Conservation (phyloP, 495 filamentous ascomycete genomes). For the Podospora pseudopauciseta region DNA sequence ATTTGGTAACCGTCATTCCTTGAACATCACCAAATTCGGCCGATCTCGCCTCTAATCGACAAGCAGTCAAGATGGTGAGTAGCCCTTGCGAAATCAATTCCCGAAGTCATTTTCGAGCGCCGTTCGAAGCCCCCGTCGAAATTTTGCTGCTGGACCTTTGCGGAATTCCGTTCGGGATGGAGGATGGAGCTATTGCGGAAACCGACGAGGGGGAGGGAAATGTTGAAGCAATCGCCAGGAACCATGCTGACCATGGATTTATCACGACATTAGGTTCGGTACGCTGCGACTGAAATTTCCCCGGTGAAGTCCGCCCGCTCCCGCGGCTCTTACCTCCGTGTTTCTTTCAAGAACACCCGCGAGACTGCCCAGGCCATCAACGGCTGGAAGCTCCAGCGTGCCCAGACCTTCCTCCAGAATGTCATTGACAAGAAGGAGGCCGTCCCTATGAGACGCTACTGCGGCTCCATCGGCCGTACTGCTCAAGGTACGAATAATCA, state of each 20-base stretch:
- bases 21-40: constrained; percentile 30
- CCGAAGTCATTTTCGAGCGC: constrained; percentile 9
- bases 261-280: constrained; percentile 72
- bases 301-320: constrained; percentile 91
- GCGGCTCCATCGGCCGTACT: constrained; percentile 86
- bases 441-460: constrained; percentile 94
- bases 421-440: constrained; percentile 92
- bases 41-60: constrained; percentile 36
- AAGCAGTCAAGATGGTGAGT: constrained; percentile 42
- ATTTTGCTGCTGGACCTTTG: not conserved
- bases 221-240: constrained; percentile 1
- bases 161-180: constrained; percentile 7
- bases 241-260: constrained; percentile 38
- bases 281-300: constrained; percentile 87
- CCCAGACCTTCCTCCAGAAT: constrained; percentile 92
- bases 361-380: constrained; percentile 99
- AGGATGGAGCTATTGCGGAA: constrained; percentile 5
- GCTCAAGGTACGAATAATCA: constrained; percentile 82
- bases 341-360: constrained; percentile 99
- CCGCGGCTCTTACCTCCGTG: constrained; percentile 96
- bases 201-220: not conserved
- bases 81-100: constrained; percentile 17
- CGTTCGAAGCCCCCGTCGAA: constrained; percentile 11
- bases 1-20: constrained; percentile 31
- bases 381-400: constrained; percentile 96